phyloP scores from a whole-genome alignment of 495 filamentous ascomycete species.

The Parmelia sp. region DNA sequence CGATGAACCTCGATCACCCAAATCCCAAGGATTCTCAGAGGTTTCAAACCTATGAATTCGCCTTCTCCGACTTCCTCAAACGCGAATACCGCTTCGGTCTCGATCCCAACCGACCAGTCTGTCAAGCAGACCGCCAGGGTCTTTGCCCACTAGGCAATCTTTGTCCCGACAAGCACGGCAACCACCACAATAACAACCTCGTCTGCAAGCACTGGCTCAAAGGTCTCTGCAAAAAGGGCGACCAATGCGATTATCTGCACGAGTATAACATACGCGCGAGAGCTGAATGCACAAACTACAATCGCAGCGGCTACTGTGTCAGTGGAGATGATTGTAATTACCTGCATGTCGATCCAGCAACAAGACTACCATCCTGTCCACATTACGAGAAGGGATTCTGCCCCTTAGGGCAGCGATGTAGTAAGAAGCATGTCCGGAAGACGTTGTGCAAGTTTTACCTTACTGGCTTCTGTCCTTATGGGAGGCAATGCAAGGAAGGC shows the following conservation, averaged over 20 bases:
- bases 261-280: constrained; percentile 98
- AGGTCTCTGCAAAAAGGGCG: constrained; percentile 95
- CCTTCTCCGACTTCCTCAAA: constrained; percentile 69
- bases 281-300: constrained; percentile 89
- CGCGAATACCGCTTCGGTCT: constrained; percentile 72
- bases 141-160: constrained; percentile 70
- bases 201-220: constrained; percentile 99
- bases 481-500: constrained; percentile 64
- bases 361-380: constrained; percentile 75
- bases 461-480: constrained; percentile 90
- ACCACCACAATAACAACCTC: constrained; percentile 51
- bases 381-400: constrained; percentile 97
- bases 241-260: constrained; percentile 97
- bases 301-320: constrained; percentile 83
- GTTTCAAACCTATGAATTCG: constrained; percentile 54
- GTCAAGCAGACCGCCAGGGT: constrained; percentile 72
- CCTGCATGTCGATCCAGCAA: constrained; percentile 81
- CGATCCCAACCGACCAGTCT: constrained; percentile 64
- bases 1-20: neutral
- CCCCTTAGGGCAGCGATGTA: constrained; percentile 76
- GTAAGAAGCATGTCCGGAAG: constrained; percentile 75
- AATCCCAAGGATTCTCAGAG: neutral
- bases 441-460: constrained; percentile 77
- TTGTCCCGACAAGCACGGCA: constrained; percentile 62
- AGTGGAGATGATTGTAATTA: constrained; percentile 97